Conservation (phyloP, 768 basidiomycete species). For the Hortiboletus flavorubellus region DNA sequence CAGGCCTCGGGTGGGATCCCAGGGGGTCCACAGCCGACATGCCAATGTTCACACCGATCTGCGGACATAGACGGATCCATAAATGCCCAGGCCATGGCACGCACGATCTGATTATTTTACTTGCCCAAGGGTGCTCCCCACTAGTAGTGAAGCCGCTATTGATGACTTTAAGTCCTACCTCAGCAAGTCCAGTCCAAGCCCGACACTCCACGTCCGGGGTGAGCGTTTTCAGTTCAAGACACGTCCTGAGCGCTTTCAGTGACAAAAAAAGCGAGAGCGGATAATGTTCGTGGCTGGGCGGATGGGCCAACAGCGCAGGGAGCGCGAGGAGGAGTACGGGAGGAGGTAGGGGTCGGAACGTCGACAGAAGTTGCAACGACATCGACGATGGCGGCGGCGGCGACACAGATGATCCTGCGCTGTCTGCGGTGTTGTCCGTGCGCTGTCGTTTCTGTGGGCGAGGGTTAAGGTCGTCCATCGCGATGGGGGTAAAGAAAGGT, state of each 20-base stretch:
- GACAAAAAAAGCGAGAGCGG: conserved; percentile 54
- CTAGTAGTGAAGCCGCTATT: conserved; percentile 40
- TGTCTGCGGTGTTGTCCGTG: conserved; percentile 5
- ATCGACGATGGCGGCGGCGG: background rate
- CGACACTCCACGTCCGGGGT: conserved; percentile 62
- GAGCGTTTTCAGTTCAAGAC: conserved; percentile 47
- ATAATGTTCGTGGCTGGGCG: conserved; percentile 59
- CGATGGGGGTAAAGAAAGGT: conserved; percentile 1
- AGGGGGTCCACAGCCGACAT: no score
- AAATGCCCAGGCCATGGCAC: no score
- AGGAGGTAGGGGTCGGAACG: conserved; percentile 36
- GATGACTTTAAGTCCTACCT: conserved; percentile 60
- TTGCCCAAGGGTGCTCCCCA: conserved; percentile 42
- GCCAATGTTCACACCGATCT: no score
- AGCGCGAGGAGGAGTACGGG: conserved; percentile 57
- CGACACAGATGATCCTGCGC: background rate
- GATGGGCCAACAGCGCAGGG: conserved; percentile 58
- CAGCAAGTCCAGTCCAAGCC: conserved; percentile 68
- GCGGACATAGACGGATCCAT: no score
- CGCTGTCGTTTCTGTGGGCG: conserved; percentile 37
- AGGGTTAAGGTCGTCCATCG: conserved; percentile 28
- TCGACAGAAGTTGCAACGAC: background rate
- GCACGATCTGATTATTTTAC: no score
- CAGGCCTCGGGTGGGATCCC: no score
- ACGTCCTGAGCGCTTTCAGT: conserved; percentile 51